Evolutionary conservation across 768 basidiomycete species (phyloP), one percentile per base, ranked within the genome.

Genomic region (Phaeotremella skinneri): DNA sequence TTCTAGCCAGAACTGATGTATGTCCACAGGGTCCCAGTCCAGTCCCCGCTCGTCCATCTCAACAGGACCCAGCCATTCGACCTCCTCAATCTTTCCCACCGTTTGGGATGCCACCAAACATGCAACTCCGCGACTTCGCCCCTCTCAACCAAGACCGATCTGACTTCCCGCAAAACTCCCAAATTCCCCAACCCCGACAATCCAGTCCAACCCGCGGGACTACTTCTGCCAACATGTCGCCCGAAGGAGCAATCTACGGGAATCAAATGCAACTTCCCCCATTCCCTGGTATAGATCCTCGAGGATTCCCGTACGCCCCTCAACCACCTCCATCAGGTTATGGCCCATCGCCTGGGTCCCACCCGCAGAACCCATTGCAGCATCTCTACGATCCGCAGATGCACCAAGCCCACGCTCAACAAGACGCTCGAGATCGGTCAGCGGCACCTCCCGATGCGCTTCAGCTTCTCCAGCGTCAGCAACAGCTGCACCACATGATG

Each of bases 381-480:
- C 31, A 27, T 53, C 31, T 17, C 26, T 5, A 5, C 55, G 29
- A 30, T 41, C 39, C 6, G n/a, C 31, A 41, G 37, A 45, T 29
- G 27, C 20, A 14, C 53, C 42, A 41, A 20, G 49, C 20, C 21
- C 37, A 17, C 43, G 45, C n/a, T 49, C 62, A 51, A 51, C 21
- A 50, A 9, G 26, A 52, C 21, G 7, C 60, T 4, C 41, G 50
- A n/a, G 57, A 55, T 23, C 57, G 56, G 43, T 17, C 49, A 50
- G 49, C 51, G 23, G 13, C 21, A 11, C 37, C 58, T 20, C 47
- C 58, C 14, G 63, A 64, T 47, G 45, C 63, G 4, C 23, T 64
- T 2, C 59, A 64, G 45, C 59, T 64, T 7, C 47, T 64, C 25
- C 62, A 59, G 50, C 29, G 49, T 2, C 62, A 63, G 45, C 43